A percentile compares a stretch with the other conserved stretches of the same genome.
These are phyloP conservation scores for Tremella mesenterica DNA, from an alignment of 768 basidiomycete species.

Conservation along the genomic window DNA sequence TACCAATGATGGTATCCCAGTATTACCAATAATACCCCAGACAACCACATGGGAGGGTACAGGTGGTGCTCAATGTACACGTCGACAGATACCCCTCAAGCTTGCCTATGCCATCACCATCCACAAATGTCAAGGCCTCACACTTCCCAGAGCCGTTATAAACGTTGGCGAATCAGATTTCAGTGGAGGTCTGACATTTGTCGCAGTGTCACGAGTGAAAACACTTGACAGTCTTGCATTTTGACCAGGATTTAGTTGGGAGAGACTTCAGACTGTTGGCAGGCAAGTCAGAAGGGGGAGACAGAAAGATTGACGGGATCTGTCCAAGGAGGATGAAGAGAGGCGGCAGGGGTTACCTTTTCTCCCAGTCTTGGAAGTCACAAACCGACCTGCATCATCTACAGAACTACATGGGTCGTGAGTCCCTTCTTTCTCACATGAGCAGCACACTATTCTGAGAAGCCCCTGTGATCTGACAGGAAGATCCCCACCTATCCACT, in stretches of 20 bases:
- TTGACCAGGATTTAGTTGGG: background rate
- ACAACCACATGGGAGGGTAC: background rate
- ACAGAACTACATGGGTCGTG: no score
- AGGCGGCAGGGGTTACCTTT: no score
- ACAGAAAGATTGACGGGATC: no score
- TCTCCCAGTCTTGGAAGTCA: no score
- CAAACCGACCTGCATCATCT: no score
- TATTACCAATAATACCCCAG: background rate
- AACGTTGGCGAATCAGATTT: background rate
- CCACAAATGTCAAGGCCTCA: background rate
- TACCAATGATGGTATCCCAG: no score
- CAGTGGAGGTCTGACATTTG: background rate
- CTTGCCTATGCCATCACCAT: background rate
- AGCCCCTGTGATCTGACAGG: conserved; percentile 1
- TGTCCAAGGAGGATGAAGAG: no score
- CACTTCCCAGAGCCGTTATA: background rate
- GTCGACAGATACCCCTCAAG: background rate
- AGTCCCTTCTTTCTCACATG: no score
- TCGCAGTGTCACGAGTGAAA: background rate
- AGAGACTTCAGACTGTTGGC: background rate
- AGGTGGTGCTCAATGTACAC: background rate
- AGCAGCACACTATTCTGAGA: background rate
- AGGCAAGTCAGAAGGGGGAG: no score
- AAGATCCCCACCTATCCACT: conserved; percentile 1
- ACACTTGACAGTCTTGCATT: background rate